Evolutionary conservation across 2,329 filamentous ascomycete genomes (phyloP), one percentile per base, ranked within the genome.

Genomic region (Ceratocystis smalleyi): DNA sequence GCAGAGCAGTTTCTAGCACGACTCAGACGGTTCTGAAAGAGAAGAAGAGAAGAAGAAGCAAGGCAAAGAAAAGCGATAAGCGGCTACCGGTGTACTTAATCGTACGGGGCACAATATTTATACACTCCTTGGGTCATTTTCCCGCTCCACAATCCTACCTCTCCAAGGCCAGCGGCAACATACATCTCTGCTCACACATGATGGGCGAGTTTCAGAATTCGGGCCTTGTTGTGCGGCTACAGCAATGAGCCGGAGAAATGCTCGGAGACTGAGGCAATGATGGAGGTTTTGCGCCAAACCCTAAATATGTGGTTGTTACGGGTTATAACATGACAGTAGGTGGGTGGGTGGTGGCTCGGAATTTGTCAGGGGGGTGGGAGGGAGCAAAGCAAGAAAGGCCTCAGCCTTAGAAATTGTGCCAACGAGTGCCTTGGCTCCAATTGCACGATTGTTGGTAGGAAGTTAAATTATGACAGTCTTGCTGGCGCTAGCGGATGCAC

Each of bases 401-500:
- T 40, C 35, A 12, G 30, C 8, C 51, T 22, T 27, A 15, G 15
- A 57, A 55, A 32, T 55, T 55, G 17, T 19, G 17, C 51, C 17
- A 57, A 4, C 24, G 8, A 55, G 27, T 17, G n/a, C 15, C 54
- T 35, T n/a, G 30, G 27, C 15, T 15, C 22, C 32, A 30, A 57
- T 35, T 57, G 6, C 27, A 57, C 27, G 17, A 57, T 57, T 22
- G 12, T 40, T 15, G 35, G 35, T 12, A 15, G 35, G 12, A 40
- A 40, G 27, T 57, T 57, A 57, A 57, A 57, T 57, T 57, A 19
- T 57, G 54, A 35, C 54, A 35, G 54, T 15, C 27, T 35, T 57
- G 8, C 54, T 30, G 27, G 54, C 27, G 27, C 54, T 57, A 57
- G 54, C 35, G 27, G 17, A 17, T n/a, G 54, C 51, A 32, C 24